A percentile compares a stretch with the other conserved stretches of the same genome.
phyloP scores from a whole-genome alignment of 768 basidiomycete species.

The Lyophyllum atratum region DNA sequence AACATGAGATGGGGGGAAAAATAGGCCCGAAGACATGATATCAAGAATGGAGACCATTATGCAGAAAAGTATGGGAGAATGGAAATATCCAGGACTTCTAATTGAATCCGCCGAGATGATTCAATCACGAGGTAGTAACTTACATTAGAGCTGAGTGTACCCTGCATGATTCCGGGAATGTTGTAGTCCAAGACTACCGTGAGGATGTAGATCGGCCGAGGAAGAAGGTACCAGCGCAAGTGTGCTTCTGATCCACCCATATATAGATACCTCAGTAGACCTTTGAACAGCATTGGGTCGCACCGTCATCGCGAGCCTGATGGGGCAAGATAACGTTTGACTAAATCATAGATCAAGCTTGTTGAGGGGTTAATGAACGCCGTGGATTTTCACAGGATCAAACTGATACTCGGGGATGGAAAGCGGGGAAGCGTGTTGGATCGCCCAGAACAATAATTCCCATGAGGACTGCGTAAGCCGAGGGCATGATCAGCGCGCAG shows the following conservation, averaged over 20 bases:
- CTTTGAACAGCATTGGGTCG: neutral
- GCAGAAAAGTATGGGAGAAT: neutral
- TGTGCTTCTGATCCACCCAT: neutral
- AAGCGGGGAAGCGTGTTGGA: neutral
- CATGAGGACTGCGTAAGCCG: neutral
- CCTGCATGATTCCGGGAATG: neutral
- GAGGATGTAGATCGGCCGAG: neutral
- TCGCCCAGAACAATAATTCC: neutral
- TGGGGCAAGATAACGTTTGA: neutral
- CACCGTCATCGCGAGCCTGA: neutral
- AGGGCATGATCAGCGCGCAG: neutral
- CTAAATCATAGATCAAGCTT: neutral
- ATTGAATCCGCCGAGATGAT: conserved; percentile 4
- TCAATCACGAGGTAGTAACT: neutral
- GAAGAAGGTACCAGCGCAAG: neutral
- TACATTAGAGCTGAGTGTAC: neutral
- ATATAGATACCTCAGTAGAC: neutral
- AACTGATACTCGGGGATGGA: neutral
- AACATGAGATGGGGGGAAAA: conserved; percentile 18
- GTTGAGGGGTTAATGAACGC: conserved; percentile 1
- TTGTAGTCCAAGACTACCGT: neutral
- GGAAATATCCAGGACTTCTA: neutral
- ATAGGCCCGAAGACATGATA: conserved; percentile 12
- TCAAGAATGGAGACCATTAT: neutral
- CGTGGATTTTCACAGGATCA: conserved; percentile 1